Evolutionary conservation across 352 stramenopile species (phyloP).

Genomic region (Phytophthora hibernalis): DNA sequence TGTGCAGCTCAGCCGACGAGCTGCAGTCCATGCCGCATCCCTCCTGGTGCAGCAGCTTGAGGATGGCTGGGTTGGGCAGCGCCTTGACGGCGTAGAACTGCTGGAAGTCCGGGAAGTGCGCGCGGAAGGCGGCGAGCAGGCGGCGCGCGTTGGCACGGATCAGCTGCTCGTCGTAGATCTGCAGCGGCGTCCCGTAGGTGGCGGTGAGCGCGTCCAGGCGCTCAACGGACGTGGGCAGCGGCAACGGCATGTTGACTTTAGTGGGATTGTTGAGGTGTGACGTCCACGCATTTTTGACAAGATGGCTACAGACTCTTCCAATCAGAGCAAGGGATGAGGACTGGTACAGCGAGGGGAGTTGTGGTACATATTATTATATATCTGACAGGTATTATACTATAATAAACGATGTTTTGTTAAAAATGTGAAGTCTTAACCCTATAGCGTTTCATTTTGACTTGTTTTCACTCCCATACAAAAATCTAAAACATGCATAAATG

Average conservation of each 20-base stretch:
- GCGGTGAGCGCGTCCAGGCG: constrained; percentile 73
- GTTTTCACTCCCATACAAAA: too few species aligned
- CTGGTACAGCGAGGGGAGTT: not conserved
- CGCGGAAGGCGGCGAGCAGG: constrained; percentile 76
- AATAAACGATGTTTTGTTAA: too few species aligned
- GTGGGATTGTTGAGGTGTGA: constrained; percentile 24
- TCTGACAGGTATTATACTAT: too few species aligned
- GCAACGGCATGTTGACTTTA: constrained; percentile 64
- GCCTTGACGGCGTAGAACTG: constrained; percentile 93
- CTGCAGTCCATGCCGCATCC: constrained; percentile 92
- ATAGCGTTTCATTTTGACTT: too few species aligned
- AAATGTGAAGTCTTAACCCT: too few species aligned
- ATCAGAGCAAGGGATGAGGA: constrained; percentile 27
- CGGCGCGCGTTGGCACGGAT: constrained; percentile 83
- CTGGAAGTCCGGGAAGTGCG: constrained; percentile 84
- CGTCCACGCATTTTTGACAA: constrained; percentile 26
- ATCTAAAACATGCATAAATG: too few species aligned
- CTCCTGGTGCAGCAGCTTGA: constrained; percentile 84
- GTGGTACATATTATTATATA: too few species aligned
- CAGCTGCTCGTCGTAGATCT: constrained; percentile 89
- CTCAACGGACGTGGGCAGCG: constrained; percentile 49
- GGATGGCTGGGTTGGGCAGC: constrained; percentile 88
- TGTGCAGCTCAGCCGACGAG: constrained; percentile 85
- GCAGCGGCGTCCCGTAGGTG: constrained; percentile 86
- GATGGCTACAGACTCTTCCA: constrained; percentile 28